These are phyloP conservation scores for Verticillium klebahnii DNA, from an alignment of 2,329 filamentous ascomycete species.

Conservation along the genomic window DNA sequence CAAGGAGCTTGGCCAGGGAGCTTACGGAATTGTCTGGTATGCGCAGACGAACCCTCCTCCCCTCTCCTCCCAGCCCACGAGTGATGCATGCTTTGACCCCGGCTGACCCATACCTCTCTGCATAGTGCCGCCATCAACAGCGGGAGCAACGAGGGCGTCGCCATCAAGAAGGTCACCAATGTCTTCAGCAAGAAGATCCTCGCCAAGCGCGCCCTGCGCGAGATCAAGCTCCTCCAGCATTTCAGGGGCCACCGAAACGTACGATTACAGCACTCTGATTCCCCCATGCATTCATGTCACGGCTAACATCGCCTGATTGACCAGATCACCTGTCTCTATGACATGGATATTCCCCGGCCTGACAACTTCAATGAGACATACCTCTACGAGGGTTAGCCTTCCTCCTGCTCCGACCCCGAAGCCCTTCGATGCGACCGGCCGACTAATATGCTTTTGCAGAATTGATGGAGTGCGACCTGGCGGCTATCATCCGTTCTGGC, in stretches of 20 bases:
- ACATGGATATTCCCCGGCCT: slow-evolving; percentile 97
- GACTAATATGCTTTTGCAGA: slow-evolving; percentile 47
- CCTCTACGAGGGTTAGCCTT: slow-evolving; percentile 80
- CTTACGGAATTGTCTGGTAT: slow-evolving; percentile 98
- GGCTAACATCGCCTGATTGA: slow-evolving; percentile 1
- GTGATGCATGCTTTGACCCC: background rate
- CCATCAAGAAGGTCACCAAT: slow-evolving; percentile 99
- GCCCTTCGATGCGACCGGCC: slow-evolving; percentile 1
- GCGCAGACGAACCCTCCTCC: slow-evolving; percentile 12
- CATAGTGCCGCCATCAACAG: slow-evolving; percentile 85
- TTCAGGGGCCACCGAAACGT: slow-evolving; percentile 88
- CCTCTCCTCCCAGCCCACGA: slow-evolving; percentile 7
- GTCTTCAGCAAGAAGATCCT: slow-evolving; percentile 99
- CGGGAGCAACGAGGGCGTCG: slow-evolving; percentile 86
- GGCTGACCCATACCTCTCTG: slow-evolving; percentile 5
- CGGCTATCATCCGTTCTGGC: slow-evolving; percentile 94
- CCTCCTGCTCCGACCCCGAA: slow-evolving; percentile 1
- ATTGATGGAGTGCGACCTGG: slow-evolving; percentile 98
- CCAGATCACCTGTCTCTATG: slow-evolving; percentile 96
- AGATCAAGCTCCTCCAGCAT: slow-evolving; percentile 98
- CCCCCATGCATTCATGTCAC: slow-evolving; percentile 4
- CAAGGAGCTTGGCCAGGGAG: slow-evolving; percentile 96
- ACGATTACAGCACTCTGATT: slow-evolving; percentile 27
- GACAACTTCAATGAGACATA: slow-evolving; percentile 99
- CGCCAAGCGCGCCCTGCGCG: slow-evolving; percentile 92